Conservation (phyloP, 2,329 filamentous ascomycete species). For the Ophiosphaerella narmari region DNA sequence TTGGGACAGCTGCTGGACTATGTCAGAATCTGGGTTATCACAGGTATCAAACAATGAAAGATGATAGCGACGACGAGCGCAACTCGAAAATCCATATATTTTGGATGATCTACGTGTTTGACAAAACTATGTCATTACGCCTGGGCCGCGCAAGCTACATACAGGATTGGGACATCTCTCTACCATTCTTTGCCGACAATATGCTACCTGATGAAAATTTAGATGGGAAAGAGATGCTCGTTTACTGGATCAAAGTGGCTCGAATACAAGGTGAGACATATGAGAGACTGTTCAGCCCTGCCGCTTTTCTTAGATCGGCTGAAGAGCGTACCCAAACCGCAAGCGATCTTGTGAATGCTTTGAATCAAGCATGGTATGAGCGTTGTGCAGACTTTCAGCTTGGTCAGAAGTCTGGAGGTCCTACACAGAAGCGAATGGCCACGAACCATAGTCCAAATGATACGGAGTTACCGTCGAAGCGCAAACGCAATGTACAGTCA, state of each 20-base stretch:
- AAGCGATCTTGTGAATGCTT: constrained; percentile 27
- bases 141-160: constrained; percentile 44
- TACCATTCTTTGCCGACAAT: constrained; percentile 23
- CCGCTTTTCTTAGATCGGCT: constrained; percentile 31
- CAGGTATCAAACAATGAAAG: constrained; percentile 39
- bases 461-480: constrained; percentile 30
- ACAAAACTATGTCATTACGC: constrained; percentile 46
- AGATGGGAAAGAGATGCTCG: constrained; percentile 25
- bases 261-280: constrained; percentile 43
- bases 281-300: constrained; percentile 45
- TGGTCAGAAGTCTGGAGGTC: not conserved
- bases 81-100: constrained; percentile 39
- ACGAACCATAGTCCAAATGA: constrained; percentile 22
- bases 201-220: constrained; percentile 4
- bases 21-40: constrained; percentile 44
- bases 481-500: constrained; percentile 14
- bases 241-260: constrained; percentile 43
- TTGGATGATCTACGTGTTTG: constrained; percentile 46
- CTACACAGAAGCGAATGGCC: constrained; percentile 1
- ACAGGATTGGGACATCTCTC: constrained; percentile 47
- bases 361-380: constrained; percentile 37
- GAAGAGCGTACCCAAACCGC: constrained; percentile 34
- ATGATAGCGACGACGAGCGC: constrained; percentile 36
- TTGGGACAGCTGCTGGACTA: constrained; percentile 36
- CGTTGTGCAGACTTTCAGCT: constrained; percentile 26